Evolutionary conservation across 495 filamentous ascomycete species (phyloP), one percentile per base, ranked within the genome.

Genomic region (Penicillium desertorum): DNA sequence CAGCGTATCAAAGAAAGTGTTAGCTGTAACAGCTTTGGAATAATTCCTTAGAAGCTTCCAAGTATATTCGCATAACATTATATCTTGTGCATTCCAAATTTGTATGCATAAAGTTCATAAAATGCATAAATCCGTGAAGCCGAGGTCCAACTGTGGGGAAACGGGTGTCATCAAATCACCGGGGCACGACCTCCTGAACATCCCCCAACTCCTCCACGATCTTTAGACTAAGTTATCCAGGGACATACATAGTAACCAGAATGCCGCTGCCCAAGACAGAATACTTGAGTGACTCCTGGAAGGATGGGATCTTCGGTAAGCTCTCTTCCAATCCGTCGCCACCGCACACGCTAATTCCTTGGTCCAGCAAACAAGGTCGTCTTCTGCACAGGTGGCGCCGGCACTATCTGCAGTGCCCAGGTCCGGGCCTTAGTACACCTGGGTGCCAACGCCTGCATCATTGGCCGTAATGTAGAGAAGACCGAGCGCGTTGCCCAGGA

Each of bases 381-480:
- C 61, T 93, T 98, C 78, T 95, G 95, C 66, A 98, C 94, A 27
- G 94, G 94, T 41, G 94, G 94, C 51, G 90, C 90, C 1, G 94
- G 94, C 37, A 88, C 90, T 14, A 98, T 98, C 62, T 95, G 94
- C 73, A 92, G 88, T 62, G 91, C 88, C 9, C 94, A 97, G 73
- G 94, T 96, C 39, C 85, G 90, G 52, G 94, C 92, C 16, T 71
- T 98, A 39, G 90, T 98, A 16, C 81, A 92, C 52, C 88, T 98
- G 32, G 94, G 94, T 55, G 92, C 91, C 37, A 88, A 97, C 62
- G 94, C 94, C 32, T 93, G 88, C 70, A 97, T 98, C 65, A 83
- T 96, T 45, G 94, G 94, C 41, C 86, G 94, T 48, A 96, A 89
- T 65, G 85, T 86, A n/a, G 84, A 89, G 58, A 96, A 95, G 77